A percentile compares a stretch with the other conserved stretches of the same genome.
phyloP scores from a whole-genome alignment of 805 yeast genomes.

The Cyberlindnera galapagoensis region DNA sequence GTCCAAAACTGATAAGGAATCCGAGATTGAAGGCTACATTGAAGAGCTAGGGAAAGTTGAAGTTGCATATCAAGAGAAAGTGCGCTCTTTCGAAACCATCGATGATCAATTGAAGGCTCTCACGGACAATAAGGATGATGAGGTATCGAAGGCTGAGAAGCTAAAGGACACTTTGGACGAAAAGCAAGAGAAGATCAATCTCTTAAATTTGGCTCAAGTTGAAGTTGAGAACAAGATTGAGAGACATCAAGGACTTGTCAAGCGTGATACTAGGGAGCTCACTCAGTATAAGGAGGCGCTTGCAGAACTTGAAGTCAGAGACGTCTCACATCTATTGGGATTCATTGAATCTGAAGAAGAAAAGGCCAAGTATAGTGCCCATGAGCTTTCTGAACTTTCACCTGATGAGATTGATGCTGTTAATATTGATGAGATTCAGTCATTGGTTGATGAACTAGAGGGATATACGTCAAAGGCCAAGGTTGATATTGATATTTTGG shows the following conservation, averaged over 20 bases:
- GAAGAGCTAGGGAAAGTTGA: constrained; percentile 31
- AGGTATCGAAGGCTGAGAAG: constrained; percentile 34
- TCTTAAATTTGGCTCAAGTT: constrained; percentile 56
- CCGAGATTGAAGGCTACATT: constrained; percentile 36
- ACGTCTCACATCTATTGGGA: constrained; percentile 31
- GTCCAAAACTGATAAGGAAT: constrained; percentile 37
- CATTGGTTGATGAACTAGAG: constrained; percentile 50
- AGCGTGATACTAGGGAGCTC: constrained; percentile 32
- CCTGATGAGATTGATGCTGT: constrained; percentile 45
- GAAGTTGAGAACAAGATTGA: constrained; percentile 62
- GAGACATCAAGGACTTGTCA: constrained; percentile 38
- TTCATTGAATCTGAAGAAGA: constrained; percentile 27
- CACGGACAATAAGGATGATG: constrained; percentile 29
- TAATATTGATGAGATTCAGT: constrained; percentile 42
- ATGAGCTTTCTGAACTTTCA: constrained; percentile 34
- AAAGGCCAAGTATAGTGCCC: constrained; percentile 16
- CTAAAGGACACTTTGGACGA: constrained; percentile 35
- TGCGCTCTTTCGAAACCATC: constrained; percentile 24
- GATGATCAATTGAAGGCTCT: constrained; percentile 29
- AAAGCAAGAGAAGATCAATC: constrained; percentile 40
- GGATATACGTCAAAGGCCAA: constrained; percentile 46
- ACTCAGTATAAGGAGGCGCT: constrained; percentile 32
- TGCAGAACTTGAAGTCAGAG: constrained; percentile 42
- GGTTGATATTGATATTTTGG: constrained; percentile 67
- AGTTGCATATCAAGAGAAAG: constrained; percentile 22